Conservation (phyloP, 2,329 filamentous ascomycete genomes). For the Trichoderma citrinoviride region DNA sequence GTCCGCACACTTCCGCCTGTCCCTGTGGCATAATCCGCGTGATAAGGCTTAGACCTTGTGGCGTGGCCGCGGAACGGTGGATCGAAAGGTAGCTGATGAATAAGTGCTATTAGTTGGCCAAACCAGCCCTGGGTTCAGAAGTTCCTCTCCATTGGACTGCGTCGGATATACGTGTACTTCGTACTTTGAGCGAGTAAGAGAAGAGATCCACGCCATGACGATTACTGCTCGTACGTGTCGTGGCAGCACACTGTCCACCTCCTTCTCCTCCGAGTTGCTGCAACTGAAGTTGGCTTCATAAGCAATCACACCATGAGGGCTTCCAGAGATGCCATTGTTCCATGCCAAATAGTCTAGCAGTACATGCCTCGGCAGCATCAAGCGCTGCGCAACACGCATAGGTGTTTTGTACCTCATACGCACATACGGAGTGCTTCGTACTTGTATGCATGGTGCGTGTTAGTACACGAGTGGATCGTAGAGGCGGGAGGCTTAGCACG, state of each 20-base stretch:
- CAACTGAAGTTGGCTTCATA: conserved; percentile 12
- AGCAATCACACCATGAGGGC: conserved; percentile 19
- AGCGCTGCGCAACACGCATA: background rate
- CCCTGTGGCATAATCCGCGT: conserved; percentile 2
- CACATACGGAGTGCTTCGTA: background rate
- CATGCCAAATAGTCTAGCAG: background rate
- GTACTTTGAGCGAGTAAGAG: background rate
- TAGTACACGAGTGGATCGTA: conserved; percentile 24
- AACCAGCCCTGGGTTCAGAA: background rate
- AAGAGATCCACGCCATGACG: background rate
- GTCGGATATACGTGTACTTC: background rate
- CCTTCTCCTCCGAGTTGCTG: background rate
- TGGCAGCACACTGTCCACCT: background rate
- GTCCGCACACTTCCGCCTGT: background rate
- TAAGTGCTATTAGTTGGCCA: conserved; percentile 2
- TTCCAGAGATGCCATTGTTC: conserved; percentile 1
- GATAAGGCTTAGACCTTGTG: conserved; percentile 3
- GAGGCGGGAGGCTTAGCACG: conserved; percentile 27
- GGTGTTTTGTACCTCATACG: background rate
- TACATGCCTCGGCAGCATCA: background rate
- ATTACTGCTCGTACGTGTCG: background rate
- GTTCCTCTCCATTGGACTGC: background rate
- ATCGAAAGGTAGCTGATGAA: background rate
- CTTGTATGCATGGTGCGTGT: background rate
- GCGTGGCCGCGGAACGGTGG: background rate